Base-by-base conservation (phyloP, 345 rosid species). In the Acer negundo region DNA sequence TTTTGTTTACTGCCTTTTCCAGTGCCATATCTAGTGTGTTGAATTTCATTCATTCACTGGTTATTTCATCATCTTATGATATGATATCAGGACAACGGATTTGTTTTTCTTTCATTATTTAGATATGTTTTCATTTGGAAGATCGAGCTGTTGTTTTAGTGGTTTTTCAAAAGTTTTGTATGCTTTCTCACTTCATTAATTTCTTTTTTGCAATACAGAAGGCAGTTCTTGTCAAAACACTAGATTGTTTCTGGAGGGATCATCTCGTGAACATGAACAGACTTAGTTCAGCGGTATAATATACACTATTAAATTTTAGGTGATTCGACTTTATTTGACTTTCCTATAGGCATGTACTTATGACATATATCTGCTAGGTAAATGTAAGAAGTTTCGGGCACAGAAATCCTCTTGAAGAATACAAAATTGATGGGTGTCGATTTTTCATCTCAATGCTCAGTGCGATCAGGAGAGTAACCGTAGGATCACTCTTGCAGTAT, bases 371-470 rank as follows among this genome's bases (percentile, higher is more conserved):
- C 58, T 84, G 28, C 75, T 83, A 95, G 98, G 97, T 95, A 62
- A 92, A 93, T 69, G 97, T 93, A 5, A 82, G 98, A 88, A 92
- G 98, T 84, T 95, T 95, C 77, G 98, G 97, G 59, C 97, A 93
- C 83, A 88, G 98, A 76, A 93, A 95, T 85, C 98, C 98, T 82
- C 98, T 93, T 4, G 98, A 95, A 87, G 98, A 95, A 80, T 95
- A 95, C 84, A 95, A 95, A 85, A 95, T 95, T 51, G 98, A 95
- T 61, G 98, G 98, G 23, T 93, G 94, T 76, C 89, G 97, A 20
- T 95, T 93, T 86, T 95, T 95, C 87, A 95, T 95, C 86, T 93
- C 97, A 56, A 95, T 95, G 98, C 90, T 95, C 40, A 91, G 97
- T 69, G 95, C 97, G 67, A 93, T 97, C 22, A 80, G 97, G 79